Evolutionary conservation across 1,284 basidiomycete genomes (phyloP), one percentile per base, ranked within the genome.

Genomic region (Cryptococcus neoformans): DNA sequence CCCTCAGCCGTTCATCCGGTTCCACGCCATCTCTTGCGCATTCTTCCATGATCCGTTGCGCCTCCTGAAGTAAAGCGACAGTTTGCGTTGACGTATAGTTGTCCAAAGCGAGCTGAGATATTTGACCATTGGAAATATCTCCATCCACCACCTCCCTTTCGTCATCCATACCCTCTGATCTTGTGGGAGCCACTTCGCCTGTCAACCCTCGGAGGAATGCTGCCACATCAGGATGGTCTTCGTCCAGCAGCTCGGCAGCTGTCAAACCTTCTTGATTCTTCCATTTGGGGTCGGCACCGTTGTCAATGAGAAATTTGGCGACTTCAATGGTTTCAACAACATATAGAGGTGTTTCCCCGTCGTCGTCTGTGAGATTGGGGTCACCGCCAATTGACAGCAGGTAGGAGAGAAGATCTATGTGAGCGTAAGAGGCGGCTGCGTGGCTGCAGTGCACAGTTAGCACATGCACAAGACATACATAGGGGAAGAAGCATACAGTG

Each of bases 371-470:
- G 56, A 92, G 77, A 70, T 96, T 93, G 62, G 94, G 88, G 72
- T 95, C 82, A 54, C 92, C 93, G 17, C 92, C 91, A 66, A 81
- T 82, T 12, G 84, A 81, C 58, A 92, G 80, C 55, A 96, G 84
- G 78, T 90, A 94, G 35, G 84, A 82, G 21, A 96, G 80, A 46
- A 94, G 77, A 42, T 87, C 78, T 12, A 88, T 69, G 52, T 92
- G 92, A 9, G 85, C 89, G 74, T 94, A 96, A 0, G 92, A 95
- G 0, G 91, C 92, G 6, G 92, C 92, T n/a, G 92, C 93, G 77
- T 96, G 92, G 85, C 87, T 88, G 64, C 51, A 62, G 58, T 56
- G 49, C 36, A 46, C 14, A 41, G 39, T 17, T 14, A 34, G 12
- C 16, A 11, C 16, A 21, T 34, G 46, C 38, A 4, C 36, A 34